Evolutionary conservation across 129 eudicot genomes (phyloP).

Genomic region (Sambucus nigra): DNA sequence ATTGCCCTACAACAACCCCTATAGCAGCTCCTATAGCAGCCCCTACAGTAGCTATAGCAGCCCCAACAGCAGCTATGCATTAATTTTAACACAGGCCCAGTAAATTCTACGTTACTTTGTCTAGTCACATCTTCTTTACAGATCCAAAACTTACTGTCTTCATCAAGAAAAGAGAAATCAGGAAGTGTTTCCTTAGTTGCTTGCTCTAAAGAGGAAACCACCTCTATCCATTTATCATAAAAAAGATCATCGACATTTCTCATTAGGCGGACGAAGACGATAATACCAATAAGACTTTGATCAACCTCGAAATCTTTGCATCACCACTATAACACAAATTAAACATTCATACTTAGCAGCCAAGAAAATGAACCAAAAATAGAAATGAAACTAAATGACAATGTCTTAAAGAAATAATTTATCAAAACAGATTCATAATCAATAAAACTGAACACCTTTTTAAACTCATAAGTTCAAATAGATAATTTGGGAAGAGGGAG

Average conservation of each 20-base stretch:
- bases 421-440: not conserved
- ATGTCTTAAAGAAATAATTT: not conserved
- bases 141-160: slow-evolving; percentile 22
- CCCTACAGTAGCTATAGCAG: too few species aligned
- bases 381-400: slow-evolving; percentile 12
- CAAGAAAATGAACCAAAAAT: slow-evolving; percentile 92
- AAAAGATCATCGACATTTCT: slow-evolving; percentile 85
- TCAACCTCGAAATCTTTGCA: too few species aligned
- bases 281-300: slow-evolving; percentile 94
- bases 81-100: too few species aligned
- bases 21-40: too few species aligned
- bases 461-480: not conserved
- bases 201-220: slow-evolving; percentile 65
- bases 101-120: slow-evolving; percentile 32
- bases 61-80: too few species aligned
- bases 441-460: too few species aligned
- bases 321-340: not conserved
- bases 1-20: too few species aligned
- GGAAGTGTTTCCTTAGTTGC: slow-evolving; percentile 79
- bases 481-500: not conserved
- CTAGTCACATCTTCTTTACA: slow-evolving; percentile 35
- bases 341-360: slow-evolving; percentile 49
- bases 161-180: slow-evolving; percentile 43
- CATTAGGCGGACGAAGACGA: slow-evolving; percentile 90
- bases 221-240: slow-evolving; percentile 85